A percentile compares a stretch with the other conserved stretches of the same genome.
Conservation (phyloP, 257 asterid genomes). For the Cynanchum wilfordii region DNA sequence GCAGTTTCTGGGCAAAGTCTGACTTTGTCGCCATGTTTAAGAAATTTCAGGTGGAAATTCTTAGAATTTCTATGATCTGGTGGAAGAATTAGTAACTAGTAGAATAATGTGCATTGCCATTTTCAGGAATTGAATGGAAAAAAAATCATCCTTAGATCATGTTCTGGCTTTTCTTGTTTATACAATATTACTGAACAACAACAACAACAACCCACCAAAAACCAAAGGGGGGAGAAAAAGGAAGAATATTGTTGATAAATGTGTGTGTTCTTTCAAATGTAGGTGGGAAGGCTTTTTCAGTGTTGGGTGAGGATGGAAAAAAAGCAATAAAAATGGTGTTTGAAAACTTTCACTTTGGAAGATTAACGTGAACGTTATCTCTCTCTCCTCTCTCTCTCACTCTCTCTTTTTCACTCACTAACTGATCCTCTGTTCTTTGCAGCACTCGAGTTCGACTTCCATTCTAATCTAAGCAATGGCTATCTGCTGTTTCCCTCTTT, state of each 20-base stretch:
- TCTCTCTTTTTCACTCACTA: conserved; percentile 13
- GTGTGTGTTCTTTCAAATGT: conserved; percentile 22
- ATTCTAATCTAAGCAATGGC: conserved; percentile 40
- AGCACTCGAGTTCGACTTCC: conserved; percentile 23
- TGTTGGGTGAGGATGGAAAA: conserved; percentile 27
- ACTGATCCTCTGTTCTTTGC: conserved; percentile 10
- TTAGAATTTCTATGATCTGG: background rate
- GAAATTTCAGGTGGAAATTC: background rate
- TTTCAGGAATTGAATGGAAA: conserved; percentile 17
- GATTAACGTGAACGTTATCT: conserved; percentile 36
- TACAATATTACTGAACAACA: conserved; percentile 8
- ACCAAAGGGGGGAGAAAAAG: background rate
- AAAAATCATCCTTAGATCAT: conserved; percentile 28
- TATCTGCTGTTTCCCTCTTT: background rate
- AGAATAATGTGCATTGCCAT: background rate
- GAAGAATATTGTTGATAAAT: background rate
- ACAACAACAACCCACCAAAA: background rate
- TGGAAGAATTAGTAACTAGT: conserved; percentile 1
- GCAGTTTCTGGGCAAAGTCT: conserved; percentile 88
- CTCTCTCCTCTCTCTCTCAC: no score
- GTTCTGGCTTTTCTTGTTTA: conserved; percentile 21
- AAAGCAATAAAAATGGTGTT: conserved; percentile 8
- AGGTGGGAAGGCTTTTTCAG: conserved; percentile 32
- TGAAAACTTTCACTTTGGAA: conserved; percentile 22
- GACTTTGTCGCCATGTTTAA: conserved; percentile 50